A percentile compares a stretch with the other conserved stretches of the same genome.
Conservation (phyloP, 75 land plant species). For the Sequoiadendron giganteum region DNA sequence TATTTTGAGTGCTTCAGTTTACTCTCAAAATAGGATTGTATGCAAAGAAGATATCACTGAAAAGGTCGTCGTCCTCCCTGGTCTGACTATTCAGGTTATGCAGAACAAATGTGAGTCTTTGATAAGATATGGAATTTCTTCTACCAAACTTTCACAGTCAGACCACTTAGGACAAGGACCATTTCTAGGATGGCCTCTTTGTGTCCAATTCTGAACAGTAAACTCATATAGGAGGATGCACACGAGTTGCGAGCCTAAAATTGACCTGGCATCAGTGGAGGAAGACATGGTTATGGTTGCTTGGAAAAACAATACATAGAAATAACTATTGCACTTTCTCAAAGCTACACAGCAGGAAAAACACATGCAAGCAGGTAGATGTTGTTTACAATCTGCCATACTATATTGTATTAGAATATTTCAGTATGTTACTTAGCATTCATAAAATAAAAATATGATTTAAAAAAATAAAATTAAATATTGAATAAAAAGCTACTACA, state of each 20-base stretch:
- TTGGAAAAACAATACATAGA: background rate
- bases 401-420: too few species aligned
- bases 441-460: too few species aligned
- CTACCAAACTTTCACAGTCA: background rate
- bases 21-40: background rate
- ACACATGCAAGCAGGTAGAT: background rate
- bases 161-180: background rate
- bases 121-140: background rate
- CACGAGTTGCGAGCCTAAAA: background rate
- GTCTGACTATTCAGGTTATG: background rate
- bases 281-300: background rate
- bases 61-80: background rate
- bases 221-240: background rate
- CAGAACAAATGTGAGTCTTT: background rate
- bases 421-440: too few species aligned
- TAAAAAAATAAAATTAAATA: too few species aligned
- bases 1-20: too few species aligned
- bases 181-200: background rate
- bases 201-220: background rate
- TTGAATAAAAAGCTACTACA: too few species aligned
- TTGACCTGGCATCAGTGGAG: background rate
- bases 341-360: background rate
- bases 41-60: background rate
- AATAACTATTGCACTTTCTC: background rate
- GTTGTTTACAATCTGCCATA: too few species aligned